Evolutionary conservation across 768 basidiomycete species (phyloP).

Genomic region (Auriscalpium orientale): DNA sequence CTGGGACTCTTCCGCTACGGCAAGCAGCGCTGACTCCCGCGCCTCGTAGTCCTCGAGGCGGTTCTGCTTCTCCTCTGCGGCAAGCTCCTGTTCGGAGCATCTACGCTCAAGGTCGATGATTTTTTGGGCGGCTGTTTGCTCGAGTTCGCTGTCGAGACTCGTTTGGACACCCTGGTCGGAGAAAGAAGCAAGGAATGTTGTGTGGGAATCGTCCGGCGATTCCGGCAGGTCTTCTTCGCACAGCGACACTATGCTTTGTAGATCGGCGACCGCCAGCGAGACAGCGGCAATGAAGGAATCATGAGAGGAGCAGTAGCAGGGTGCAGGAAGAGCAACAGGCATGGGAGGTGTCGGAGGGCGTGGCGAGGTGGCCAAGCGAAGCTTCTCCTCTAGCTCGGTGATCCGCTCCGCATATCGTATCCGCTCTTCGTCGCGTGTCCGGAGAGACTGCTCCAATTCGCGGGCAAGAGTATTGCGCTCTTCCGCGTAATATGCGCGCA

Average conservation of each 20-base stretch:
- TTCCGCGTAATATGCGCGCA: slow-evolving; percentile 1
- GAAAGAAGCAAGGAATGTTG: no score
- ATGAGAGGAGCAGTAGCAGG: no score
- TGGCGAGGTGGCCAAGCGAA: not conserved
- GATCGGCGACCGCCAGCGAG: not conserved
- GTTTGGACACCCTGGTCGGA: slow-evolving; percentile 1
- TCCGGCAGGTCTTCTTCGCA: not conserved
- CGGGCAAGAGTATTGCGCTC: slow-evolving; percentile 2
- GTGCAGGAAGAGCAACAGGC: no score
- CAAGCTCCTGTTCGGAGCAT: not conserved
- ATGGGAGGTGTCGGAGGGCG: no score
- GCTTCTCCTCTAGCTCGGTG: slow-evolving; percentile 8
- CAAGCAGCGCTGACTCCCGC: slow-evolving; percentile 3
- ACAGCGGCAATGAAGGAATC: no score
- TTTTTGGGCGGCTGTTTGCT: no score
- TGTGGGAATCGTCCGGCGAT: not conserved
- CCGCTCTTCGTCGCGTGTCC: not conserved
- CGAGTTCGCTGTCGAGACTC: not conserved
- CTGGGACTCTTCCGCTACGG: slow-evolving; percentile 11
- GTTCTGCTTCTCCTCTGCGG: not conserved
- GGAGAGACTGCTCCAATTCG: slow-evolving; percentile 4
- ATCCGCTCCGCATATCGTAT: slow-evolving; percentile 4
- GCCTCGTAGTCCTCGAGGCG: slow-evolving; percentile 7
- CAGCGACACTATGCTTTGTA: not conserved
- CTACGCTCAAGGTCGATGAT: not conserved